Percentiles rank a stretch among this genome's conserved stretches.
Evolutionary conservation across 345 rosid genomes (phyloP).

Genomic region (Aquilaria yunnanensis): DNA sequence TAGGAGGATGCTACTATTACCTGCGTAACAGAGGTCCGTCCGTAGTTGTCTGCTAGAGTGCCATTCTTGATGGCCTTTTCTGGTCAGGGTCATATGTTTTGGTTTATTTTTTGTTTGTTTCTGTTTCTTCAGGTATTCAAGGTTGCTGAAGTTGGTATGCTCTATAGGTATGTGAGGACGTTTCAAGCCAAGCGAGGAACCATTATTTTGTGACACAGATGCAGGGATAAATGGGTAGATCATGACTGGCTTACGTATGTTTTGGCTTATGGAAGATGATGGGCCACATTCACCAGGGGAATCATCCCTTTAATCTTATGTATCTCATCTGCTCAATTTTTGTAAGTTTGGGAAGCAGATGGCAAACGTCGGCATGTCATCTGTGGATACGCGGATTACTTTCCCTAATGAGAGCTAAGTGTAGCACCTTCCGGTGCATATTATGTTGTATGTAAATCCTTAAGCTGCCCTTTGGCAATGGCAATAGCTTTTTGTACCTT

Average conservation of each 20-base stretch:
- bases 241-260: slow-evolving; percentile 3
- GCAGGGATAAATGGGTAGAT: not conserved
- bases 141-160: slow-evolving; percentile 12
- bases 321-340: slow-evolving; percentile 31
- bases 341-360: slow-evolving; percentile 20
- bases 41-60: too few species aligned
- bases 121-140: slow-evolving; percentile 22
- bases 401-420: not conserved
- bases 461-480: slow-evolving; percentile 2
- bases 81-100: too few species aligned
- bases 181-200: not conserved
- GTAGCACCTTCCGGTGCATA: slow-evolving; percentile 7
- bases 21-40: too few species aligned
- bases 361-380: slow-evolving; percentile 10
- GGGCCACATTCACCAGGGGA: slow-evolving; percentile 12
- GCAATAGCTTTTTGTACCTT: slow-evolving; percentile 5
- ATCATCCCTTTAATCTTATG: slow-evolving; percentile 1
- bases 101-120: not conserved
- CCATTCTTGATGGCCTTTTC: too few species aligned
- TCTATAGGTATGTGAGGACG: not conserved
- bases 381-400: too few species aligned
- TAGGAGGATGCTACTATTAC: too few species aligned
- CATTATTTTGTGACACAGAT: not conserved
- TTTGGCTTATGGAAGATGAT: not conserved
- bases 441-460: slow-evolving; percentile 12